These are phyloP conservation scores for Zymoseptoria pseudotritici DNA, from an alignment of 2,329 filamentous ascomycete species.

Conservation along the genomic window DNA sequence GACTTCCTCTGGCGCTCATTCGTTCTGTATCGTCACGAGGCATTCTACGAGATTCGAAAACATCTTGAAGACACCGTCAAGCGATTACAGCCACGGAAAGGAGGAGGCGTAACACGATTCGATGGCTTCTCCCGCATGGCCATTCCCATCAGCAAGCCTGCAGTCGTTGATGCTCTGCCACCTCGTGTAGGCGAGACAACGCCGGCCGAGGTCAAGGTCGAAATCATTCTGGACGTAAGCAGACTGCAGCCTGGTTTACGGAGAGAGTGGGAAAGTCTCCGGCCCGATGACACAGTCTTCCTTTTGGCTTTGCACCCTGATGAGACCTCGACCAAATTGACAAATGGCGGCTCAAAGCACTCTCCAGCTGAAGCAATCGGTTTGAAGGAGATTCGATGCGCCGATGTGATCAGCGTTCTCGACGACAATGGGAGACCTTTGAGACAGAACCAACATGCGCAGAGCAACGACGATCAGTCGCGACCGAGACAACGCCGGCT, in stretches of 20 bases:
- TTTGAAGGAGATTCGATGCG: constrained; percentile 65
- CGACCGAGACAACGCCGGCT: constrained; percentile 60
- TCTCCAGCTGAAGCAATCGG: constrained; percentile 55
- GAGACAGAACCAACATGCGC: constrained; percentile 46
- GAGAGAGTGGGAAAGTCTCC: constrained; percentile 82
- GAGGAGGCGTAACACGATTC: constrained; percentile 62
- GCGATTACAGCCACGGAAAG: constrained; percentile 61
- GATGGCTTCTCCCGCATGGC: constrained; percentile 88
- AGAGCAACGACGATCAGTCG: constrained; percentile 56
- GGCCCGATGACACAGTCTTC: constrained; percentile 83
- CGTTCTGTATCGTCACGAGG: constrained; percentile 78
- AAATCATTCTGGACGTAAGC: constrained; percentile 77
- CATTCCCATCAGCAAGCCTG: constrained; percentile 73
- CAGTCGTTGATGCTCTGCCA: constrained; percentile 78
- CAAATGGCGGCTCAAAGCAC: constrained; percentile 47
- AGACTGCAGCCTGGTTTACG: constrained; percentile 68
- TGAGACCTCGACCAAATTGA: constrained; percentile 41
- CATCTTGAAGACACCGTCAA: constrained; percentile 79
- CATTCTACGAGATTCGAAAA: constrained; percentile 88
- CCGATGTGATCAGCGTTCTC: constrained; percentile 76
- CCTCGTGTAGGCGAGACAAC: constrained; percentile 74
- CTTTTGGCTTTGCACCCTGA: constrained; percentile 67
- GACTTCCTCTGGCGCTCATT: constrained; percentile 97
- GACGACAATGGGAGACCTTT: constrained; percentile 76
- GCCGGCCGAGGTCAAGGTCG: constrained; percentile 75